Evolutionary conservation across 139 green algal species (phyloP).

Genomic region (Nannochloris sp.): DNA sequence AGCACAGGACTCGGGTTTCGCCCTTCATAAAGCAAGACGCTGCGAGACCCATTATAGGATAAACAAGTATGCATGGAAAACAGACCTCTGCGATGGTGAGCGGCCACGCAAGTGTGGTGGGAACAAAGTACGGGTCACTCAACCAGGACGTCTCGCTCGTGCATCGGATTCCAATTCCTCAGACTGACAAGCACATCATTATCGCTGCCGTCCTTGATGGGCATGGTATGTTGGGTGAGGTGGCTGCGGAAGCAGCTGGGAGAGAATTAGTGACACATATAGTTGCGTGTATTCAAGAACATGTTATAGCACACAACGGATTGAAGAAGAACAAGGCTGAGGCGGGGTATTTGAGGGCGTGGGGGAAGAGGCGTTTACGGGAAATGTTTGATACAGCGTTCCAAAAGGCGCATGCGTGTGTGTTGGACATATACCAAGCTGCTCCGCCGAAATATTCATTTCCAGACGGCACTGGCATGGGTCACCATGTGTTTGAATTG

Average conservation of each 20-base stretch:
- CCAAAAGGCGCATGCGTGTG: not conserved
- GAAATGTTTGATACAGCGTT: slow-evolving; percentile 1
- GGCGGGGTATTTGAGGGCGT: not conserved
- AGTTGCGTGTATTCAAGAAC: not conserved
- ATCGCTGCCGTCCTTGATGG: slow-evolving; percentile 14
- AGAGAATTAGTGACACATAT: slow-evolving; percentile 7
- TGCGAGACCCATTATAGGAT: no score
- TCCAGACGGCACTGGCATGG: not conserved
- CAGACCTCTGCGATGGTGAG: no score
- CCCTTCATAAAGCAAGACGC: no score
- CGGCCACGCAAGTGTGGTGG: not conserved
- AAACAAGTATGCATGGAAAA: no score
- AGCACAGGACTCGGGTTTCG: not conserved
- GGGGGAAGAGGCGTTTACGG: not conserved
- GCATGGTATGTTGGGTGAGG: slow-evolving; percentile 45
- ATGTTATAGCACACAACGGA: not conserved
- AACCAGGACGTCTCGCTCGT: slow-evolving; percentile 38
- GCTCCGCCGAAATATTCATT: not conserved
- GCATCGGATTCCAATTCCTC: not conserved
- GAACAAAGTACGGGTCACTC: slow-evolving; percentile 30
- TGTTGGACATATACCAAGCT: not conserved
- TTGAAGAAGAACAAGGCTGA: not conserved
- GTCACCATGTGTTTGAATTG: not conserved
- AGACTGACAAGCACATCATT: not conserved
- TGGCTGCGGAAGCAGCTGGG: slow-evolving; percentile 14